A percentile compares a stretch with the other conserved stretches of the same genome.
Evolutionary conservation across 495 filamentous ascomycete genomes (phyloP).

Genomic region (Halenospora varia): DNA sequence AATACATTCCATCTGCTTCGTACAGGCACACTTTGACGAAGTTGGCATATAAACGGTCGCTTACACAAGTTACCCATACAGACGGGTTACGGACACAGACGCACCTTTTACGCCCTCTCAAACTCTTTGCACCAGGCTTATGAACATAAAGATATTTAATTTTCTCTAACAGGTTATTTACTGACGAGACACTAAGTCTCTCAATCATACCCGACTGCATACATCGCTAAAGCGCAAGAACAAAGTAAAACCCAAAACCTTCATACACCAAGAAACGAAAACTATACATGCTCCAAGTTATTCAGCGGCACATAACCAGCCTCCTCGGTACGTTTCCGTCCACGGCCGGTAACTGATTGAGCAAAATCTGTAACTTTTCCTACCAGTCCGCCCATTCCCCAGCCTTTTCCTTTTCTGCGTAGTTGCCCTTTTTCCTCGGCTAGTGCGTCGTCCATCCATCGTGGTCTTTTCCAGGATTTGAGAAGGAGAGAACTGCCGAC

Average conservation of each 20-base stretch:
- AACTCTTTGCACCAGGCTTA: too few relatives aligned
- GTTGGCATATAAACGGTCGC: too few relatives aligned
- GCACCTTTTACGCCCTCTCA: too few relatives aligned
- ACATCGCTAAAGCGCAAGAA: background rate
- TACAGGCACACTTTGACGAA: too few relatives aligned
- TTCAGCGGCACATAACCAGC: conserved; percentile 56
- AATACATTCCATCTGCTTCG: too few relatives aligned
- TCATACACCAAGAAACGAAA: background rate
- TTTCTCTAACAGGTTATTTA: too few relatives aligned
- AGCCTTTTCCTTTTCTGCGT: conserved; percentile 39
- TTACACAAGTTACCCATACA: too few relatives aligned
- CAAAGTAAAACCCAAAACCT: background rate
- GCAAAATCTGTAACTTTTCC: conserved; percentile 35
- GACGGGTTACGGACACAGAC: too few relatives aligned
- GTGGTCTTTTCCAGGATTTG: conserved; percentile 81
- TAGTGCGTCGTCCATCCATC: conserved; percentile 79
- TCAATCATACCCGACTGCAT: too few relatives aligned
- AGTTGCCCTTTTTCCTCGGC: conserved; percentile 50
- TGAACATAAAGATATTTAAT: too few relatives aligned
- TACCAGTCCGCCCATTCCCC: conserved; percentile 39
- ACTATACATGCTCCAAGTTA: conserved; percentile 22
- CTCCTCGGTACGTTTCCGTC: conserved; percentile 37
- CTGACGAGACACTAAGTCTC: too few relatives aligned
- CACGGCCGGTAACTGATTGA: conserved; percentile 29
- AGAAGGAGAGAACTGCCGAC: conserved; percentile 79